Evolutionary conservation across 2,329 filamentous ascomycete genomes (phyloP).

Genomic region (Cladophialophora psammophila): DNA sequence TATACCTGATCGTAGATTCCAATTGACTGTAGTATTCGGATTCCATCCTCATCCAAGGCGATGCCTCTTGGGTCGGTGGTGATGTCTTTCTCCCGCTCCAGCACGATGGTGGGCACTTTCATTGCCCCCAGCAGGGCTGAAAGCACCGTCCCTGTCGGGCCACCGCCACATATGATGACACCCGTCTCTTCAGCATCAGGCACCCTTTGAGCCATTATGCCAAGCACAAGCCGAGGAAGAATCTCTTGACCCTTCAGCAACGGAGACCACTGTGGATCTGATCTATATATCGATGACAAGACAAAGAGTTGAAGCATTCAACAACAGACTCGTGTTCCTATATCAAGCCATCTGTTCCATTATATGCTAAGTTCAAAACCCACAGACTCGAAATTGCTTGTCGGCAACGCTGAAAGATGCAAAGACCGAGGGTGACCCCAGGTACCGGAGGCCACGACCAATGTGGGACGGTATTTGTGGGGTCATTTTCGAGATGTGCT

Average conservation of each 20-base stretch:
- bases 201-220: constrained; percentile 22
- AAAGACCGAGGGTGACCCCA: not conserved
- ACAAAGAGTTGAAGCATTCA: not conserved
- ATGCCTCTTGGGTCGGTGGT: constrained; percentile 46
- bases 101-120: constrained; percentile 41
- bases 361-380: not conserved
- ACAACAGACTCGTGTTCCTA: not conserved
- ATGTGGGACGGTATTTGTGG: constrained; percentile 11
- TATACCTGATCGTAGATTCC: constrained; percentile 44
- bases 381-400: not conserved
- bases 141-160: constrained; percentile 44
- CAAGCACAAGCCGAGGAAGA: not conserved
- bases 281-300: not conserved
- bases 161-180: constrained; percentile 45
- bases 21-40: constrained; percentile 43
- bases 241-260: not conserved
- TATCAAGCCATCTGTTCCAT: not conserved
- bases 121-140: constrained; percentile 42
- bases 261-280: not conserved
- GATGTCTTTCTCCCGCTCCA: constrained; percentile 44
- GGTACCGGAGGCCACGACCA: not conserved
- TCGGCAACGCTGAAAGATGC: not conserved
- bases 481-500: not conserved
- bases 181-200: constrained; percentile 36
- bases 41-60: constrained; percentile 46